Conservation (phyloP, 805 yeast species). For the Maudiozyma turicensis region DNA sequence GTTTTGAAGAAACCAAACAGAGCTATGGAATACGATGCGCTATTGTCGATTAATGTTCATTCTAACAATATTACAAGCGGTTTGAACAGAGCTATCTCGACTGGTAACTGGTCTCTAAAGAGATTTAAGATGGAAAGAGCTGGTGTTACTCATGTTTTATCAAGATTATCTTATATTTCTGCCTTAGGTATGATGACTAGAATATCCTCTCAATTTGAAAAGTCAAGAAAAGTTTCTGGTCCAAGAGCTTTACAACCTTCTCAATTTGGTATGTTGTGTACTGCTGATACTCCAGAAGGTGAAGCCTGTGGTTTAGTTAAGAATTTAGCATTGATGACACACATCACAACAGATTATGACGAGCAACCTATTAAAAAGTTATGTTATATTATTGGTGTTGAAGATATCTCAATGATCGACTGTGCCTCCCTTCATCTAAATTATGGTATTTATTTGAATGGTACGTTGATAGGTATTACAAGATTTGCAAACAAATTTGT, state of each 20-base stretch:
- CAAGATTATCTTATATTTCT: slow-evolving; percentile 83
- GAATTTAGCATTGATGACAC: slow-evolving; percentile 95
- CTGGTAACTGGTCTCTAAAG: slow-evolving; percentile 98
- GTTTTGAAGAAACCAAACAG: slow-evolving; percentile 88
- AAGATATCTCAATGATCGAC: slow-evolving; percentile 70
- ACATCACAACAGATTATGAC: slow-evolving; percentile 96
- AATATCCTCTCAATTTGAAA: slow-evolving; percentile 97
- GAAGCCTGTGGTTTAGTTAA: slow-evolving; percentile 99
- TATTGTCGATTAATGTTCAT: slow-evolving; percentile 80
- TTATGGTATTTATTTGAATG: slow-evolving; percentile 82
- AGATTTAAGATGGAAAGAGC: slow-evolving; percentile 99
- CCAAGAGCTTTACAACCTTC: slow-evolving; percentile 99
- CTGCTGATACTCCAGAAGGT: slow-evolving; percentile 99
- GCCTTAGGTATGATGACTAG: slow-evolving; percentile 99
- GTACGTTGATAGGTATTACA: slow-evolving; percentile 88
- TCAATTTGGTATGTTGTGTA: slow-evolving; percentile 97
- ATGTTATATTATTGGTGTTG: slow-evolving; percentile 81
- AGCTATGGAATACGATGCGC: slow-evolving; percentile 90
- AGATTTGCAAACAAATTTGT: slow-evolving; percentile 82
- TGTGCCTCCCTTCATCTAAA: slow-evolving; percentile 75
- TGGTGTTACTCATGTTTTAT: slow-evolving; percentile 94
- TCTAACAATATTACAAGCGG: slow-evolving; percentile 92
- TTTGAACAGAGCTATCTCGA: slow-evolving; percentile 89
- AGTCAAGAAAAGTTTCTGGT: slow-evolving; percentile 94
- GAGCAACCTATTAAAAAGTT: slow-evolving; percentile 75